These are phyloP conservation scores for Chloris gayana DNA, from an alignment of 176 grass and related monocot genomes.

Conservation along the genomic window DNA sequence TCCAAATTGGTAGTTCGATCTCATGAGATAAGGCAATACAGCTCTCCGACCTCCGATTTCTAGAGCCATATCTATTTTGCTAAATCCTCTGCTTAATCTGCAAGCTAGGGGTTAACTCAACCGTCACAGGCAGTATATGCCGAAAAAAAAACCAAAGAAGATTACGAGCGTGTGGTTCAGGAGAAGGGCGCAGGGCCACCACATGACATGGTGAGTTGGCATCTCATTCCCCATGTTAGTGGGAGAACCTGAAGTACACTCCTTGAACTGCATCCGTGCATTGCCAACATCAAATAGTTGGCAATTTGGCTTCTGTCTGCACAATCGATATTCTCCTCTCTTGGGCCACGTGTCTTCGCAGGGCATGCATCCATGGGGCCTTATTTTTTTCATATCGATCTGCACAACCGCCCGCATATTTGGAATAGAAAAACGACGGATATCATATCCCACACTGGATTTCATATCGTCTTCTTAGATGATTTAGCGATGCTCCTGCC, in stretches of 20 bases:
- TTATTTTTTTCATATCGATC: not conserved
- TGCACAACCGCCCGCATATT: not conserved
- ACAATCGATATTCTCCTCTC: not conserved
- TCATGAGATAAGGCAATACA: not conserved
- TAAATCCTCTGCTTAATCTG: constrained; percentile 11
- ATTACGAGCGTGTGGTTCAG: constrained; percentile 17
- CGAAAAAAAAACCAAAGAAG: not conserved
- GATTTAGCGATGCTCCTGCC: too few relatives aligned
- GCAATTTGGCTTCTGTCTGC: constrained; percentile 1
- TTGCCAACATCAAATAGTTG: constrained; percentile 25
- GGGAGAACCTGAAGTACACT: constrained; percentile 26
- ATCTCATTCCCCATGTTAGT: constrained; percentile 34
- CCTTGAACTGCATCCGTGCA: not conserved
- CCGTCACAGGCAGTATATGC: not conserved
- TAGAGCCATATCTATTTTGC: not conserved
- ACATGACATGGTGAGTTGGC: constrained; percentile 34
- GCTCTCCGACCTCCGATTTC: not conserved
- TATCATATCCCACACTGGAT: not conserved
- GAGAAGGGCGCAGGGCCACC: not conserved
- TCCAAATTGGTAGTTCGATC: not conserved
- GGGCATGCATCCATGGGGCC: not conserved
- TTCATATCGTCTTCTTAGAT: too few relatives aligned
- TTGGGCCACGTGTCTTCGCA: not conserved
- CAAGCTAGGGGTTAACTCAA: constrained; percentile 8
- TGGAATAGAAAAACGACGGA: not conserved